phyloP scores from a whole-genome alignment of 495 filamentous ascomycete genomes.

The Massariosphaeria phaeospora region DNA sequence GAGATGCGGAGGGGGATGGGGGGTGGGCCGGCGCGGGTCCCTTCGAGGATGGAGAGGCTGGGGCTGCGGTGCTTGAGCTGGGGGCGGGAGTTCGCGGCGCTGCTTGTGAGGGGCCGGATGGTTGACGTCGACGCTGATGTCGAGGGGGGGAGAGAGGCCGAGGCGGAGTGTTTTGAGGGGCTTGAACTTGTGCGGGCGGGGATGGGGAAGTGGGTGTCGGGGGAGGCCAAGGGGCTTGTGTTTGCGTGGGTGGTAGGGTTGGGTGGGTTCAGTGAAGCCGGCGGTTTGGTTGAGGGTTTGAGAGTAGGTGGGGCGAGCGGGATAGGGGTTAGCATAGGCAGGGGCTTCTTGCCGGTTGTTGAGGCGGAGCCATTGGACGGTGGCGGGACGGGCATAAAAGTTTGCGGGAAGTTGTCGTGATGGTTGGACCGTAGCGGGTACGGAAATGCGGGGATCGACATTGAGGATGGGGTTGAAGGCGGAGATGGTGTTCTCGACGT shows the following conservation, averaged over 20 bases:
- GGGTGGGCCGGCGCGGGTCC: slow-evolving; percentile 4
- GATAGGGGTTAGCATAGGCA: slow-evolving; percentile 17
- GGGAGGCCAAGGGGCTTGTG: slow-evolving; percentile 4
- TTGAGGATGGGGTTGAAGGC: slow-evolving; percentile 15
- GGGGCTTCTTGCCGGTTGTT: slow-evolving; percentile 1
- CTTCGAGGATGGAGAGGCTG: slow-evolving; percentile 10
- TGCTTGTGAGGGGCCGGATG: background rate
- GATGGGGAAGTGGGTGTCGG: background rate
- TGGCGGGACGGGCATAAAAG: slow-evolving; percentile 8
- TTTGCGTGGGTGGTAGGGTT: slow-evolving; percentile 22
- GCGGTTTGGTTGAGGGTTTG: slow-evolving; percentile 18
- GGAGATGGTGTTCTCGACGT: slow-evolving; percentile 26
- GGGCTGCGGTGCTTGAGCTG: slow-evolving; percentile 19
- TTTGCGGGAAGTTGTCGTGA: slow-evolving; percentile 5
- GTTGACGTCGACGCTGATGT: background rate
- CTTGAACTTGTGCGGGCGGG: slow-evolving; percentile 8
- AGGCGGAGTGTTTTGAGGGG: slow-evolving; percentile 10
- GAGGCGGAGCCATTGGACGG: background rate
- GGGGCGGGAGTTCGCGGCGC: background rate
- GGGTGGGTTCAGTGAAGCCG: slow-evolving; percentile 17
- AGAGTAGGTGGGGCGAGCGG: slow-evolving; percentile 27
- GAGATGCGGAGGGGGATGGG: slow-evolving; percentile 20
- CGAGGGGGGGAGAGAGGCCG: slow-evolving; percentile 5
- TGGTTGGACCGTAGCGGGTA: background rate
- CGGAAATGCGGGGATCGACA: slow-evolving; percentile 17